phyloP scores from a whole-genome alignment of 805 yeast species.

The Metschnikowia kunwiensis region DNA sequence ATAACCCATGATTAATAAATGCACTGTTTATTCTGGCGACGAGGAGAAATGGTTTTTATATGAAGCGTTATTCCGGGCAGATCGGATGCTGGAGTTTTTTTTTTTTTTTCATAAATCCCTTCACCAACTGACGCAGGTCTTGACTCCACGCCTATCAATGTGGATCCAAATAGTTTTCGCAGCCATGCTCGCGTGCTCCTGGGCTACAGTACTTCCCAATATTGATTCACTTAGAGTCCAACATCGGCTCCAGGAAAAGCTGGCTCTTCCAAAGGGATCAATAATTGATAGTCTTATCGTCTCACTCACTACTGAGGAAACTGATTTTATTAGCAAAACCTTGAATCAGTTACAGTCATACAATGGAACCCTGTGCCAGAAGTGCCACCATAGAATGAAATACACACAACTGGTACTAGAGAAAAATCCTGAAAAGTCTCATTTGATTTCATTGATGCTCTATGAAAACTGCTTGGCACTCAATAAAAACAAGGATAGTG shows the following conservation, averaged over 20 bases:
- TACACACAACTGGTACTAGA: slow-evolving; percentile 28
- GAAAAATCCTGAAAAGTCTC: slow-evolving; percentile 30
- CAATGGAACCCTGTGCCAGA: slow-evolving; percentile 34
- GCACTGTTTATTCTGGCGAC: too few species aligned
- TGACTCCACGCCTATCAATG: too few species aligned
- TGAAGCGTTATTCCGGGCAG: too few species aligned
- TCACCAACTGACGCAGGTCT: too few species aligned
- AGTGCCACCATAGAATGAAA: slow-evolving; percentile 35
- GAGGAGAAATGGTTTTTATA: too few species aligned
- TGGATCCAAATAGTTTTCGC: slow-evolving; percentile 12
- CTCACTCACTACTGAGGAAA: slow-evolving; percentile 24
- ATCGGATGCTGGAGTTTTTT: too few species aligned
- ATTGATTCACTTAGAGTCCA: slow-evolving; percentile 25
- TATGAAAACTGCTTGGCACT: slow-evolving; percentile 33
- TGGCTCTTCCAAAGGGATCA: slow-evolving; percentile 9
- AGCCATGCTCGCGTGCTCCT: slow-evolving; percentile 10
- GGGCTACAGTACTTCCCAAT: slow-evolving; percentile 26
- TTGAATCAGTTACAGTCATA: slow-evolving; percentile 26
- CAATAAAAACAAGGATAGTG: slow-evolving; percentile 28
- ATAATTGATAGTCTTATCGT: slow-evolving; percentile 26
- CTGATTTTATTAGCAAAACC: slow-evolving; percentile 29
- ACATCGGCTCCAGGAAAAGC: slow-evolving; percentile 14
- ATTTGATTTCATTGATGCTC: slow-evolving; percentile 34
- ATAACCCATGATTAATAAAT: too few species aligned
- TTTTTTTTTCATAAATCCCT: too few species aligned